Percentiles rank a stretch among this genome's conserved stretches.
These are phyloP conservation scores for Haplographium delicatum DNA, from an alignment of 495 filamentous ascomycete genomes.

Conservation along the genomic window DNA sequence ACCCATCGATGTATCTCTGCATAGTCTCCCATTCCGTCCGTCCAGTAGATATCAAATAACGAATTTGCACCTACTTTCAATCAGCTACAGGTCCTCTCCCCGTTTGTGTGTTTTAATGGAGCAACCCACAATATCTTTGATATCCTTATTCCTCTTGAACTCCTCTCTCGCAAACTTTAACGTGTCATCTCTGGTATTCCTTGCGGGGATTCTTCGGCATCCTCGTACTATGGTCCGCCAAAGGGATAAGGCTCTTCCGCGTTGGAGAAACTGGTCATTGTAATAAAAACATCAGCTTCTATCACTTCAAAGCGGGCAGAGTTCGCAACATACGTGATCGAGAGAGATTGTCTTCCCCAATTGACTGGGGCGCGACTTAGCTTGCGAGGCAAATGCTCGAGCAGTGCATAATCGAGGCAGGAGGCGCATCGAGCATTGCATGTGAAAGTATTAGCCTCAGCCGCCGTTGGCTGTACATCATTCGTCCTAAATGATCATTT, in stretches of 20 bases:
- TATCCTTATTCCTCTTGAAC: constrained; percentile 65
- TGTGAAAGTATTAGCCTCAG: constrained; percentile 15
- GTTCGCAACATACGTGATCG: constrained; percentile 39
- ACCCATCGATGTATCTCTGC: constrained; percentile 52
- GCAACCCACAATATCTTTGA: constrained; percentile 61
- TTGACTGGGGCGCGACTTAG: constrained; percentile 11
- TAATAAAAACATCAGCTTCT: background rate
- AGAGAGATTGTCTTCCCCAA: constrained; percentile 36
- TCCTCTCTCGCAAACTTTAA: constrained; percentile 66
- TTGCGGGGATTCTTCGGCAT: constrained; percentile 43
- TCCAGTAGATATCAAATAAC: constrained; percentile 51
- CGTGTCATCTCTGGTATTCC: constrained; percentile 57
- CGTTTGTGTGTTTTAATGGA: too few relatives aligned
- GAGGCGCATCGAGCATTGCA: constrained; percentile 26
- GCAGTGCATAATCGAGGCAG: constrained; percentile 20
- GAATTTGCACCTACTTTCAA: constrained; percentile 37
- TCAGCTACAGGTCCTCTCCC: constrained; percentile 10
- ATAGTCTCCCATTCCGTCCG: constrained; percentile 56
- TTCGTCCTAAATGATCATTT: background rate
- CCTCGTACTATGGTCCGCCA: constrained; percentile 54
- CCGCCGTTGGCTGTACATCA: background rate
- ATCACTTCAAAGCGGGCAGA: background rate
- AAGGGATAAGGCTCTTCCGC: constrained; percentile 46
- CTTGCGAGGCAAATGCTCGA: constrained; percentile 37
- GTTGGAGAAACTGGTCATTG: constrained; percentile 52